Evolutionary conservation across 148 eudicot species (phyloP).

Genomic region (Silene conica): DNA sequence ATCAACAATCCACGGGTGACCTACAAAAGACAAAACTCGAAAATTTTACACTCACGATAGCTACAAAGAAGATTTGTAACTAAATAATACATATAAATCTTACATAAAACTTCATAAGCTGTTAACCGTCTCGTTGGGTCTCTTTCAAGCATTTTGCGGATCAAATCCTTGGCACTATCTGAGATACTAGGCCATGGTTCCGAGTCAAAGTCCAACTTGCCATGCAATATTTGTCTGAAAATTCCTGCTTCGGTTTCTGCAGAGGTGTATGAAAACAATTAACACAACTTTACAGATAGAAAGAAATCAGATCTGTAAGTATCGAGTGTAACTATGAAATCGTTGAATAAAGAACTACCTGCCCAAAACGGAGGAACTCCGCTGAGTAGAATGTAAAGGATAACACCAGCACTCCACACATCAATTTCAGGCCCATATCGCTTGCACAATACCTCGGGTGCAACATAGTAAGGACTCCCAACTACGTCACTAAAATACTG

Average conservation of each 20-base stretch:
- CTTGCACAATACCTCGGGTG: conserved; percentile 74
- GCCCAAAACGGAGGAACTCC: conserved; percentile 87
- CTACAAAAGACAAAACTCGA: conserved; percentile 25
- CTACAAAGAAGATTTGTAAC: neutral
- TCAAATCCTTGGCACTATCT: conserved; percentile 67
- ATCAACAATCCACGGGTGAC: conserved; percentile 82
- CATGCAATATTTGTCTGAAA: conserved; percentile 65
- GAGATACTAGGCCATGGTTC: conserved; percentile 80
- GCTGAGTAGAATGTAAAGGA: conserved; percentile 63
- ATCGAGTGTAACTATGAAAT: conserved; percentile 7
- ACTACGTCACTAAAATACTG: conserved; percentile 71
- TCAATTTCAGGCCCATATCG: conserved; percentile 75
- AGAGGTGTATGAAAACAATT: neutral
- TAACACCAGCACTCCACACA: conserved; percentile 87
- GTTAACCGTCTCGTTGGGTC: conserved; percentile 54
- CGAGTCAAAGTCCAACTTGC: conserved; percentile 66
- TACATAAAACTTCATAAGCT: conserved; percentile 73
- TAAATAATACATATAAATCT: conserved; percentile 26
- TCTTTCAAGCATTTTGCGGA: conserved; percentile 66
- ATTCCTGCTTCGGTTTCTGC: conserved; percentile 80
- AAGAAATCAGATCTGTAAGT: neutral
- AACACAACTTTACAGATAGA: neutral
- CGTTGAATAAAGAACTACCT: conserved; percentile 30
- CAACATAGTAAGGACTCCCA: conserved; percentile 83
- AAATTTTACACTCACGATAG: neutral